phyloP scores from a whole-genome alignment of 148 eudicot genomes.

The Silene latifolia region DNA sequence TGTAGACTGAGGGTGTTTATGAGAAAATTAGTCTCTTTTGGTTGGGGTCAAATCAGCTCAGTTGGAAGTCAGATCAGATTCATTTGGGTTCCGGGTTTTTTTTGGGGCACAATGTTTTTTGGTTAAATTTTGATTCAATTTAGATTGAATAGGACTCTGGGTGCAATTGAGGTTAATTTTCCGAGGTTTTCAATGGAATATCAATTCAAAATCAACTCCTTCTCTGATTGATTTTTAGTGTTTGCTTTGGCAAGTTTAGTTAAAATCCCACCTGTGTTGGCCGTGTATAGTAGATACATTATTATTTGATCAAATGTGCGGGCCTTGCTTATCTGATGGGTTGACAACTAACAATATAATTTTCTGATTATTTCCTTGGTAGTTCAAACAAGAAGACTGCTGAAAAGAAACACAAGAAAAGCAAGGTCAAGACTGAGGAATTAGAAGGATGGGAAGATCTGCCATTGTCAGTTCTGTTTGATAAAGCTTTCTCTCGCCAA shows the following conservation, averaged over 20 bases:
- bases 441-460: constrained; percentile 30
- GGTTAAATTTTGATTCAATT: not conserved
- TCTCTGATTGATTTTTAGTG: not conserved
- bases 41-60: not conserved
- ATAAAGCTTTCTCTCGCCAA: not conserved
- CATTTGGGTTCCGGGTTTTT: not conserved
- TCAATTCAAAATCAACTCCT: no score
- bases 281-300: not conserved
- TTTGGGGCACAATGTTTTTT: not conserved
- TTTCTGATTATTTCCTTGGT: not conserved
- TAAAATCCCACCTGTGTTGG: not conserved
- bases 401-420: constrained; percentile 12
- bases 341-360: not conserved
- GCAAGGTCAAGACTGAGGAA: constrained; percentile 9
- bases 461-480: constrained; percentile 27
- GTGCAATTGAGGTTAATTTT: not conserved
- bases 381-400: constrained; percentile 19
- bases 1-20: no score
- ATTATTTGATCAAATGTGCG: not conserved
- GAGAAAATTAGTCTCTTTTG: not conserved
- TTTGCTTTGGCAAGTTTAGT: not conserved
- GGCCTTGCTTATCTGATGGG: not conserved
- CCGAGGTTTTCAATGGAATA: no score
- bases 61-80: not conserved
- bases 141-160: not conserved